phyloP scores from a whole-genome alignment of 768 basidiomycete species.

The Tylopilus intermedius region DNA sequence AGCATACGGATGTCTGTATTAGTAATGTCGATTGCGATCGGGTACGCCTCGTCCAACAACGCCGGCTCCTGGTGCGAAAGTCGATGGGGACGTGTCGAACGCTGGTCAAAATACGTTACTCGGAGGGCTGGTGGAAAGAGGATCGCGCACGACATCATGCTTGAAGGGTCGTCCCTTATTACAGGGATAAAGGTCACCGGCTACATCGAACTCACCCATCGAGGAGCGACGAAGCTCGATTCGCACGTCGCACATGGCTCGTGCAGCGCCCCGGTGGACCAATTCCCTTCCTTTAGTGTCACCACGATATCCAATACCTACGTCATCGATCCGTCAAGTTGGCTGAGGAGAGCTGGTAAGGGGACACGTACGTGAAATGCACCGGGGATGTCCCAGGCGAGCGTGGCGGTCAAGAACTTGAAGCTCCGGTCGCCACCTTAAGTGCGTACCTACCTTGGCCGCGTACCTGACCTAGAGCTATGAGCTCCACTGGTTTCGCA shows the following conservation, averaged over 20 bases:
- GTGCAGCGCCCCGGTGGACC: conserved; percentile 64
- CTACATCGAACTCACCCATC: conserved; percentile 57
- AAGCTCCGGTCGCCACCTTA: too few species aligned
- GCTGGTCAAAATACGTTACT: conserved; percentile 30
- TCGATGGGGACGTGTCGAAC: conserved; percentile 60
- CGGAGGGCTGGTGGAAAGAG: background rate
- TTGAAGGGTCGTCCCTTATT: conserved; percentile 41
- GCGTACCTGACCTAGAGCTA: too few species aligned
- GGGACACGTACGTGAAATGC: conserved; percentile 15
- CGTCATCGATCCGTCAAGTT: background rate
- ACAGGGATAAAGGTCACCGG: conserved; percentile 53
- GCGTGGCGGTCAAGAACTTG: conserved; percentile 50
- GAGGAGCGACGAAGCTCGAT: conserved; percentile 26
- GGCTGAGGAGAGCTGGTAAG: background rate
- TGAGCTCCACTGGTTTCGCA: too few species aligned
- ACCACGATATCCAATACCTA: conserved; percentile 42
- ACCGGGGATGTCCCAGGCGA: conserved; percentile 41
- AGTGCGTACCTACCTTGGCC: too few species aligned
- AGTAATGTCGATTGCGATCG: conserved; percentile 62
- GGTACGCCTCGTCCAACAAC: conserved; percentile 76
- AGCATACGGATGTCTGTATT: conserved; percentile 73
- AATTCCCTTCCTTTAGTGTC: conserved; percentile 53
- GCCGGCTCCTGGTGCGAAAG: conserved; percentile 64
- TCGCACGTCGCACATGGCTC: conserved; percentile 37
- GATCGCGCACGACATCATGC: conserved; percentile 40